phyloP scores from a whole-genome alignment of 1,284 basidiomycete genomes.

The Ceratobasidium sp. region DNA sequence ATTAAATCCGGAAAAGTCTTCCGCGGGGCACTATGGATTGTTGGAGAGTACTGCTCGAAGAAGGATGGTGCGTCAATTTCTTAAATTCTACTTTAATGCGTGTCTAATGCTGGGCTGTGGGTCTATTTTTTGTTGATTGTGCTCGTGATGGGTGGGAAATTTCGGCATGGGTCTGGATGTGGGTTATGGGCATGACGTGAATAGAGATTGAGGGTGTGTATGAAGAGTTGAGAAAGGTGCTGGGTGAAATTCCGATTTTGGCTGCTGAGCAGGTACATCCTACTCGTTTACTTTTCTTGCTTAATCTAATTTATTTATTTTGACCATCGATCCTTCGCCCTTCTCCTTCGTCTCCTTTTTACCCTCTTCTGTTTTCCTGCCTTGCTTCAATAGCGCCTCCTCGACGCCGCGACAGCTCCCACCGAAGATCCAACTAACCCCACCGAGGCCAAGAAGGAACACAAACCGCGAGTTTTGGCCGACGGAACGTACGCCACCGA shows the following conservation, averaged over 20 bases:
- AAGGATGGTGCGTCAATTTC: slow-evolving; percentile 52
- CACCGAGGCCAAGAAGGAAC: slow-evolving; percentile 55
- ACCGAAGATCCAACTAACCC: slow-evolving; percentile 67
- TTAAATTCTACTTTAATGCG: neutral
- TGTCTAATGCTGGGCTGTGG: no score
- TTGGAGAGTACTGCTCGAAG: slow-evolving; percentile 91
- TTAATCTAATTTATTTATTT: neutral
- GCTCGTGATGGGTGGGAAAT: no score
- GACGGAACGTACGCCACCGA: slow-evolving; percentile 99
- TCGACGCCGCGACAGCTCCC: slow-evolving; percentile 68
- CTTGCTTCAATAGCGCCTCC: slow-evolving; percentile 58
- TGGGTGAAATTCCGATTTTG: slow-evolving; percentile 96
- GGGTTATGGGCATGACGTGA: no score
- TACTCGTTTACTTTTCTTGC: no score
- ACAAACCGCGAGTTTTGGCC: slow-evolving; percentile 74
- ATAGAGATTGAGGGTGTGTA: slow-evolving; percentile 78
- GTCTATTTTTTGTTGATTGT: no score
- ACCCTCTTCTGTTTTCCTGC: neutral
- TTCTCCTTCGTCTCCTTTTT: neutral
- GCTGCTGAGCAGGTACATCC: slow-evolving; percentile 79
- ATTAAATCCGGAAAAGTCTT: slow-evolving; percentile 99
- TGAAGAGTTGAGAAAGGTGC: slow-evolving; percentile 84
- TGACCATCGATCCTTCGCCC: no score
- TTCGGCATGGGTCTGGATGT: neutral
- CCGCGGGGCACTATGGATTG: slow-evolving; percentile 96